A percentile compares a stretch with the other conserved stretches of the same genome.
phyloP scores from a whole-genome alignment of 208 protist genomes.

The Plasmodiophora brassicae region DNA sequence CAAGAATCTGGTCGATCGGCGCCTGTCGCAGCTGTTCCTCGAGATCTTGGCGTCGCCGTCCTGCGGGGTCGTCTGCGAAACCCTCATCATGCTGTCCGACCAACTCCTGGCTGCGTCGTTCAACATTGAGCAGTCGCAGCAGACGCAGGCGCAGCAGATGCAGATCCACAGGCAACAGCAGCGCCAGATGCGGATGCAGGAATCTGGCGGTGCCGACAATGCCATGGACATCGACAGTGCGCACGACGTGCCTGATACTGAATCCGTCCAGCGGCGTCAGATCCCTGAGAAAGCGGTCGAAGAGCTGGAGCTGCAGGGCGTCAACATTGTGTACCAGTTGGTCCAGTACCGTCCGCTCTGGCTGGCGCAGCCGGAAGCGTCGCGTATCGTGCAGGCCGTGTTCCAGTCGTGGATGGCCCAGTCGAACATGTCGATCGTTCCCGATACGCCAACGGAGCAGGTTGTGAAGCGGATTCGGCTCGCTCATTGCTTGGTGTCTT shows the following conservation, averaged over 20 bases:
- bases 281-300: conserved; percentile 15
- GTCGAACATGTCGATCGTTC: background rate
- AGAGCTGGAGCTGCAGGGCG: conserved; percentile 28
- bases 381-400: background rate
- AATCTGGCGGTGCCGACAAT: background rate
- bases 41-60: background rate
- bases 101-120: conserved; percentile 22
- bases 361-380: background rate
- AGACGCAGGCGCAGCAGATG: conserved; percentile 2
- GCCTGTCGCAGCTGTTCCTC: background rate
- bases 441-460: conserved; percentile 5
- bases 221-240: background rate
- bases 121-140: conserved; percentile 27
- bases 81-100: background rate
- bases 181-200: background rate
- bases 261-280: background rate
- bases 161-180: background rate
- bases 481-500: background rate
- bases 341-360: background rate
- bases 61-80: background rate
- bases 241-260: background rate
- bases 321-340: conserved; percentile 20
- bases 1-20: conserved; percentile 11
- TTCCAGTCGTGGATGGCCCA: background rate
- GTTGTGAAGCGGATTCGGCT: background rate